Conservation (phyloP, 306 rosid genomes). For the Rubus parviflorus region DNA sequence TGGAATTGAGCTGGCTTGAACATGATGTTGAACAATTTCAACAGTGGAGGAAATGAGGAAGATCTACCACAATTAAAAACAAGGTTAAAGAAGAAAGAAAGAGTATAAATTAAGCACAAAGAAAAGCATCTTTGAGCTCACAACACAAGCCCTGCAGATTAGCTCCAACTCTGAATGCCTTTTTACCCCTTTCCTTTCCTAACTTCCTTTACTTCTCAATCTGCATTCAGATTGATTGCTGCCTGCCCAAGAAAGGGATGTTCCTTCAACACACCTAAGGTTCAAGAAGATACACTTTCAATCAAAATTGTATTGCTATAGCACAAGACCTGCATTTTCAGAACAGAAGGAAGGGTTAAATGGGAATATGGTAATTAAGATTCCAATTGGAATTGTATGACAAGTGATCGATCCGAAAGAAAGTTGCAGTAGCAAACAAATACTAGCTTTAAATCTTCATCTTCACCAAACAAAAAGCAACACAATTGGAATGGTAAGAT, state of each 20-base stretch:
- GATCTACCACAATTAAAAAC: slow-evolving; percentile 6
- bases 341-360: not conserved
- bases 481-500: slow-evolving; percentile 3
- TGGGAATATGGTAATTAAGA: not conserved
- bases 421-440: slow-evolving; percentile 12
- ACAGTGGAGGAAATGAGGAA: not conserved
- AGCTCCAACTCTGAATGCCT: not conserved
- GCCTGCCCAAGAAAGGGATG: slow-evolving; percentile 54
- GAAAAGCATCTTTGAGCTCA: slow-evolving; percentile 43
- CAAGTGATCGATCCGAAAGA: not conserved
- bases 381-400: not conserved
- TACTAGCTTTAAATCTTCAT: slow-evolving; percentile 8
- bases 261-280: slow-evolving; percentile 20
- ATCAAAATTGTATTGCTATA: not conserved
- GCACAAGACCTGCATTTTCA: too few relatives aligned
- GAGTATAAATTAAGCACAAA: slow-evolving; percentile 28
- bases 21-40: not conserved
- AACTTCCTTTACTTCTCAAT: slow-evolving; percentile 23
- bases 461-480: slow-evolving; percentile 6
- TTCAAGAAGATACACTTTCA: not conserved
- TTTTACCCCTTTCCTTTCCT: not conserved
- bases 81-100: slow-evolving; percentile 19
- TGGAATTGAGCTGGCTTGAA: slow-evolving; percentile 7
- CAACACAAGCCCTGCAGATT: slow-evolving; percentile 26
- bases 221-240: slow-evolving; percentile 40